Evolutionary conservation across 768 basidiomycete species (phyloP), one percentile per base, ranked within the genome.

Genomic region (Dictyophora rubrovolvata): DNA sequence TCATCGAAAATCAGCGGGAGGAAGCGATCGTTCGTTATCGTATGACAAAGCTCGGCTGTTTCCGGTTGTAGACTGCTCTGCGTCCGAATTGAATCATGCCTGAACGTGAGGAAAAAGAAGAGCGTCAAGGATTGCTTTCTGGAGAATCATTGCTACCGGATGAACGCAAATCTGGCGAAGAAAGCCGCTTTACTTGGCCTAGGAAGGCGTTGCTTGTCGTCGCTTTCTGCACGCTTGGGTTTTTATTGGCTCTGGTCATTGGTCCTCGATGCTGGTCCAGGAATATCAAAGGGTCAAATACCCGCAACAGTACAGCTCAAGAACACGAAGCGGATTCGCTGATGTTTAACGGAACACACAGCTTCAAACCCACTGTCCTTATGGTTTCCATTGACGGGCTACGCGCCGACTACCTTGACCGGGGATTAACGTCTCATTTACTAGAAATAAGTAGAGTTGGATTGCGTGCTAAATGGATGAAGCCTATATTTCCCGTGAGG

Each of bases 351-450:
- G 91, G 91, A 34, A 93, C 91, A 1, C 86, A 92, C 63, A 77
- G 82, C 48, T 93, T 85, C 72, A 86, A 79, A 71, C 78, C 82
- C 63, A 93, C 89, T 0, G 88, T 91, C 8, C 68, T 94, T 18
- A 79, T 94, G 56, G 82, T 94, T 3, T 93, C 90, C 28, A 89
- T 94, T 36, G 93, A 94, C 66, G 92, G 92, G 0, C 71, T 94
- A 35, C 77, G 88, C 88, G 89, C 92, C 36, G 89, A 89, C 68
- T 94, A 94, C 66, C 77, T 95, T 22, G 89, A 93, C 68, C 78
- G 89, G 53, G 89, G 87, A 0, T 69, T 93, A 47, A 93, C 92
- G 0, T 91, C 92, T 0, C 85, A 94, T 69, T 71, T 94, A 12
- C 73, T 92, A 48, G 81, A 82, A 59, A 85, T 93, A 60, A 88